Base-by-base conservation (phyloP, 805 yeast species). In the Candida nitratophila region DNA sequence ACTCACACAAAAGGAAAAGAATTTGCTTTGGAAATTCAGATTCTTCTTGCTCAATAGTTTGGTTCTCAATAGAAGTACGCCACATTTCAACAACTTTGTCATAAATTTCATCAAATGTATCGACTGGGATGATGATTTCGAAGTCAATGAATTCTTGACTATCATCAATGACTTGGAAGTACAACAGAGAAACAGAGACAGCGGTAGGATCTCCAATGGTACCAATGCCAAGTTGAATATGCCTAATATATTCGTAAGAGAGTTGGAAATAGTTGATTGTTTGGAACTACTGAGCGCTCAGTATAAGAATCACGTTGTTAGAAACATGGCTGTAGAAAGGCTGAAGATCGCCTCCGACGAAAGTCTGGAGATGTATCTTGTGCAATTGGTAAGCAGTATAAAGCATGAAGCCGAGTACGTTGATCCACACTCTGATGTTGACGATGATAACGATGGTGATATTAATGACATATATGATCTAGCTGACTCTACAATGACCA, bases 371-470 rank as follows among this genome's bases (percentile, higher is more conserved):
- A 69, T 90, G 47, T 93, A 87, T 55, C 66, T 93, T 50, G 72
- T 91, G 44, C 99, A 93, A 62, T 69, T 91, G 16, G 98, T 91
- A 0, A 97, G 90, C 56, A 95, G 96, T 0, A 74, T 91, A 32
- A 83, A 86, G 53, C 87, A 87, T 59, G 99, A 93, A 55, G 48
- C 58, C 2, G 50, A 51, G 27, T 54, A 58, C 39, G 48, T 55
- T 7, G 48, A 46, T 30, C 56, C 59, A 4, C 49, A 45, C 32
- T 49, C 59, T 5, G 54, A 52, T 33, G 46, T 51, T 11, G 60
- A 53, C 31, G 57, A 50, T 7, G 55, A 52, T 26, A 44, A 33
- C 2, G 36, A 31, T 17, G 37, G 44, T 12, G 53, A 26, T 2
- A 39, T 29, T 38, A 48, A 49, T 16, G 57, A 51, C n/a, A 38